phyloP scores from a whole-genome alignment of 2,329 filamentous ascomycete genomes.

The Corniculantispora saksenae region DNA sequence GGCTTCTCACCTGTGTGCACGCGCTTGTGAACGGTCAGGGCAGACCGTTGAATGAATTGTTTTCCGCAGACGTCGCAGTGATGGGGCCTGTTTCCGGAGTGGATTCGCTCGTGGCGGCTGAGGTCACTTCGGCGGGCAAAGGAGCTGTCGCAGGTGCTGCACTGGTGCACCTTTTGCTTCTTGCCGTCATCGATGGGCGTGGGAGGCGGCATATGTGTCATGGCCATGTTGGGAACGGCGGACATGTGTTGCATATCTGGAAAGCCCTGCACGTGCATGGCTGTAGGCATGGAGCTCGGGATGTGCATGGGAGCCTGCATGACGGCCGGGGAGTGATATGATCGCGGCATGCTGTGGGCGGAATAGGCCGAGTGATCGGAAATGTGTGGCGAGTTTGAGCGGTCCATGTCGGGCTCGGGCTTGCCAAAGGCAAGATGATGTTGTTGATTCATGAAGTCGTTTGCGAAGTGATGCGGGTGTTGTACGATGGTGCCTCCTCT shows the following conservation, averaged over 20 bases:
- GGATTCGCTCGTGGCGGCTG: slow-evolving; percentile 93
- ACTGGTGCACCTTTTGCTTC: slow-evolving; percentile 74
- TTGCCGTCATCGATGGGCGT: slow-evolving; percentile 30
- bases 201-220: slow-evolving; percentile 37
- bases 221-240: slow-evolving; percentile 38
- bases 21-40: slow-evolving; percentile 89
- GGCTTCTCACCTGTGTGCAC: slow-evolving; percentile 98
- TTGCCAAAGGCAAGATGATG: slow-evolving; percentile 37
- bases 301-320: slow-evolving; percentile 54
- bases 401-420: slow-evolving; percentile 47
- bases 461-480: slow-evolving; percentile 34
- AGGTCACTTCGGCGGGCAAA: slow-evolving; percentile 94
- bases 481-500: slow-evolving; percentile 40
- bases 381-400: slow-evolving; percentile 59
- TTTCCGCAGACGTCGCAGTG: slow-evolving; percentile 94
- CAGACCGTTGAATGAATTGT: slow-evolving; percentile 95
- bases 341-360: slow-evolving; percentile 47
- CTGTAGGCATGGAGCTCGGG: slow-evolving; percentile 42
- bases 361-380: slow-evolving; percentile 62
- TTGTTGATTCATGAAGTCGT: slow-evolving; percentile 34
- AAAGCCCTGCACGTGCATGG: slow-evolving; percentile 47
- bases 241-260: slow-evolving; percentile 39
- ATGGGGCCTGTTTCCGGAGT: slow-evolving; percentile 87
- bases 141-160: slow-evolving; percentile 84
- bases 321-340: slow-evolving; percentile 54